Base-by-base conservation (phyloP, 768 basidiomycete genomes). In the Amanita thiersii region DNA sequence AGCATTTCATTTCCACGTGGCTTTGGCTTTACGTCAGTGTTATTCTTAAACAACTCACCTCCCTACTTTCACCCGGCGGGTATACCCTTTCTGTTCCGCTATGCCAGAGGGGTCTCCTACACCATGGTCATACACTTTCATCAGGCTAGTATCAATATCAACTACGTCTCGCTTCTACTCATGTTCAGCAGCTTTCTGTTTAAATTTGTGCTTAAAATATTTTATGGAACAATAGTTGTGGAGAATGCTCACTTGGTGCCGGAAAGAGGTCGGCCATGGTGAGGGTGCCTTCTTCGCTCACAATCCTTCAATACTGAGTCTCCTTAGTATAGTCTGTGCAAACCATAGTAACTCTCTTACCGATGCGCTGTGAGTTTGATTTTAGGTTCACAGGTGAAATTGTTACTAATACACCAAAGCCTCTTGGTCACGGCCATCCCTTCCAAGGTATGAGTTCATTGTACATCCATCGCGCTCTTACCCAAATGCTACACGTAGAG, bases 311-410 rank as follows among this genome's bases (percentile, higher is more conserved):
- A 7, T 31, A 14, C 28, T 34, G n/a, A 35, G 37, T 31, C 38
- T 37, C 28, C 45, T n/a, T 38, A 90, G 88, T 52, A 81, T 92
- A 39, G 76, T 93, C 20, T 85, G 79, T 50, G 77, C 88, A 11
- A 93, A 93, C 52, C 90, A 93, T 59, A 78, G 79, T 55, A 91
- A 91, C 57, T 85, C 82, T 1, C 61, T 91, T 46, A 90, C 86
- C 1, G 88, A 91, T 65, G 86, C 89, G 1, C 69, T 91, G 87
- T 88, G 59, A 56, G 81, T 56, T 25, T 14, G 20, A 31, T 14
- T 2, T 39, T 19, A 36, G n/a, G 39, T 19, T 40, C 30, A 42
- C 34, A 14, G 18, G 30, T 32, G 23, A 20, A 24, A 17, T 29
- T 31, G 18, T 31, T 21, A 43, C 35, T 50, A 30, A 39, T 37